Evolutionary conservation across 176 grass and related monocot genomes (phyloP).

Genomic region (Zoysia japonica): DNA sequence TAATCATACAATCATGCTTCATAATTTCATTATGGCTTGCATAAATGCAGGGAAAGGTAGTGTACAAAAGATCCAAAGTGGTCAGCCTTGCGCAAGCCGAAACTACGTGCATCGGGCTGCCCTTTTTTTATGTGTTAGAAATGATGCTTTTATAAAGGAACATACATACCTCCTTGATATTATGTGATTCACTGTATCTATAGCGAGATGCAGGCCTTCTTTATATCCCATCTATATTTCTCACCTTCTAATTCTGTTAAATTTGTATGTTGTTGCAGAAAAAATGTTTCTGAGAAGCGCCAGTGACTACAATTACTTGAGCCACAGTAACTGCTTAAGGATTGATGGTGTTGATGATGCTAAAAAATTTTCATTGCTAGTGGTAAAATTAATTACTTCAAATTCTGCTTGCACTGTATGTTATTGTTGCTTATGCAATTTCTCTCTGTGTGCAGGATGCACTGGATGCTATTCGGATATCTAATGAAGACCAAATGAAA

Average conservation of each 20-base stretch:
- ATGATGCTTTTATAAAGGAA: too few species aligned
- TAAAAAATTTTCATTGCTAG: constrained; percentile 63
- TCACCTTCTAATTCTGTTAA: constrained; percentile 16
- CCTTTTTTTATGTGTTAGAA: too few species aligned
- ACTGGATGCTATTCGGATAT: constrained; percentile 74
- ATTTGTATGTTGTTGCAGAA: constrained; percentile 57
- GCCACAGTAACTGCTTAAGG: constrained; percentile 81
- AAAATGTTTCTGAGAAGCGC: constrained; percentile 81
- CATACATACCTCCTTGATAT: constrained; percentile 3
- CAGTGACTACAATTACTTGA: constrained; percentile 84
- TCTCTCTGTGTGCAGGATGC: constrained; percentile 58
- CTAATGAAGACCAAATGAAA: constrained; percentile 80
- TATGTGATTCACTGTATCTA: not conserved
- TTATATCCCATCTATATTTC: not conserved
- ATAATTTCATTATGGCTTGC: too few species aligned
- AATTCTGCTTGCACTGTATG: not conserved
- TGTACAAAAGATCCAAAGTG: too few species aligned
- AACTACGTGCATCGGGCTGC: too few species aligned
- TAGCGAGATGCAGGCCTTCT: not conserved
- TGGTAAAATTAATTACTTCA: constrained; percentile 52
- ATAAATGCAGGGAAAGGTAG: too few species aligned
- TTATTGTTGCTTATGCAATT: constrained; percentile 27
- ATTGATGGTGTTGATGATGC: constrained; percentile 87
- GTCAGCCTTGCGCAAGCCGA: too few species aligned
- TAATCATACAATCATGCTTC: constrained; percentile 19